Base-by-base conservation (phyloP, 2,329 filamentous ascomycete genomes). In the Colletotrichum siamense region DNA sequence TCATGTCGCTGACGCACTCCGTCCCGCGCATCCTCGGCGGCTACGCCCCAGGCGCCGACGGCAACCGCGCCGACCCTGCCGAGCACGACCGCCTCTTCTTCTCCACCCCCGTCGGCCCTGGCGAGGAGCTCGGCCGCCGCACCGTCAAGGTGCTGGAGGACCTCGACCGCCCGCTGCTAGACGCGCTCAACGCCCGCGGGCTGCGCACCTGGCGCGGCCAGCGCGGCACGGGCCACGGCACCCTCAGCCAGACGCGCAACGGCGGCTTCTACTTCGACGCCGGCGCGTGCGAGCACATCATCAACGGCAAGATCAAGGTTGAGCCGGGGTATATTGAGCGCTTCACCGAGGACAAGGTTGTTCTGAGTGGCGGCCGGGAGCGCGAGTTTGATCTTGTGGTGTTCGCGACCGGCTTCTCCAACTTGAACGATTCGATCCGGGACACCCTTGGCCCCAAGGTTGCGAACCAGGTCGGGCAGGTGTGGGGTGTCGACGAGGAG, bases 91-190 rank as follows among this genome's bases (percentile, higher is more conserved):
- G 81, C 77, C 6, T 93, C 82, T 87, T 7, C 82, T 92, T 69
- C 91, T 90, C 82, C 91, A 93, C 76, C 87, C 88, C 66, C 78
- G 84, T 82, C 18, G 92, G 92, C 0, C 88, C 90, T 1, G 88
- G 91, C 79, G 86, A 78, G 69, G 77, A 78, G 39, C 65, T 78
- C 15, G 15, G 22, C 18, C 39, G 69, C 15, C 71, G 77, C 49
- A 76, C 66, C 22, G 77, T 76, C 30, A 76, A 76, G 28, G 34
- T 63, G n/a, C 77, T 78, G 2, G 77, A 75, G n/a, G 77, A 73
- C 24, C 72, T 78, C 24, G 77, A 78, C 18, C 44, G 59, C n/a
- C 67, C 70, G 34, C 71, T 57, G 77, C 79, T 32, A 77, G 78
- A 3, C 81, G 83, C 22, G 80, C 18, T 80, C 79, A 71, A 82